These are phyloP conservation scores for Fusarium anguioides DNA, from an alignment of 2,329 filamentous ascomycete species.

Conservation along the genomic window DNA sequence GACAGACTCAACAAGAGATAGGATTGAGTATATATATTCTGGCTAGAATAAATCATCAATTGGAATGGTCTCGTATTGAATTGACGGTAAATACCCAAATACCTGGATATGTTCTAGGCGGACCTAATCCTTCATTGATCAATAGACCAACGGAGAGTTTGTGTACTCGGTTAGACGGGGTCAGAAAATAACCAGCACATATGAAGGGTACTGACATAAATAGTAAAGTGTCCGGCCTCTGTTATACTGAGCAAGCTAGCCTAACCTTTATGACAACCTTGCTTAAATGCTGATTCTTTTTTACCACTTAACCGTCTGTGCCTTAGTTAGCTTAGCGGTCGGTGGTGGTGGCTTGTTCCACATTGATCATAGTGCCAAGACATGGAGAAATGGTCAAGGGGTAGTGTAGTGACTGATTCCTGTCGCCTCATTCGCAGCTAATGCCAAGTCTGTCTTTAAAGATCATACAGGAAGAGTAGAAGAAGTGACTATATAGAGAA, in stretches of 20 bases:
- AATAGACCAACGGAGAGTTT: slow-evolving; percentile 14
- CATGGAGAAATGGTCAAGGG: slow-evolving; percentile 29
- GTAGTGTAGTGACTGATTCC: slow-evolving; percentile 32
- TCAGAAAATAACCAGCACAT: too few relatives aligned
- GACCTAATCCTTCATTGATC: not conserved
- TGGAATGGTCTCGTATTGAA: not conserved
- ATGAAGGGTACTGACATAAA: too few relatives aligned
- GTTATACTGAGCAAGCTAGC: too few relatives aligned
- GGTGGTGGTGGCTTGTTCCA: slow-evolving; percentile 1
- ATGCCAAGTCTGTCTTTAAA: slow-evolving; percentile 7
- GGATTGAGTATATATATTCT: not conserved
- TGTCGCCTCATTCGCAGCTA: slow-evolving; percentile 31
- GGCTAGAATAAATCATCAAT: not conserved
- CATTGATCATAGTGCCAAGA: slow-evolving; percentile 19
- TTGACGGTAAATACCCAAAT: not conserved
- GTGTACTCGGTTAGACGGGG: too few relatives aligned
- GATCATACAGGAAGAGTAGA: too few relatives aligned
- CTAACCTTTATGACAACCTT: too few relatives aligned
- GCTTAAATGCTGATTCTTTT: too few relatives aligned
- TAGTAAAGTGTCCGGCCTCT: too few relatives aligned
- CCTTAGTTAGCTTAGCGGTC: too few relatives aligned
- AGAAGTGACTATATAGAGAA: not conserved
- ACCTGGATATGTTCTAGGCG: not conserved
- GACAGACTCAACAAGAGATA: not conserved
- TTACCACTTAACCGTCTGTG: too few relatives aligned